Evolutionary conservation across 1,284 basidiomycete species (phyloP), one percentile per base, ranked within the genome.

Genomic region (Microbotryum lychnidis-dioicae): DNA sequence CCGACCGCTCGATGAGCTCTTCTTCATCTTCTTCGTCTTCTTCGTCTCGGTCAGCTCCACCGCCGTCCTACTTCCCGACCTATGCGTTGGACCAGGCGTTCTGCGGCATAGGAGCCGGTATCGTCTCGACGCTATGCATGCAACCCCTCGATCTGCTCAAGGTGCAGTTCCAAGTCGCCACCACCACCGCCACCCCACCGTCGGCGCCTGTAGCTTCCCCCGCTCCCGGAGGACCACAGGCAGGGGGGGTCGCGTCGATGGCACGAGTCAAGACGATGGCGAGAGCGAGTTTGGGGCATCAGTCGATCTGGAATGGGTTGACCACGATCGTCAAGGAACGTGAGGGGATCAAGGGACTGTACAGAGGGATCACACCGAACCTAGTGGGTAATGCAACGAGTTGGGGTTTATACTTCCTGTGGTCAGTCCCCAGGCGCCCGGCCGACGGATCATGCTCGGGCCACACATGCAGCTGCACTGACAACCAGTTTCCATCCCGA

Each of bases 331-430:
- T 89, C 42, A 78, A 77, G 37, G 77, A 80, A 45, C 84, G 91
- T 1, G 67, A 60, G 7, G 63, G 65, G 4, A 47, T 54, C 2
- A 33, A 12, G 8, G 64, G 60, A 0, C 27, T 66, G 50, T 68
- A 68, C 76, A 83, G 94, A 62, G 94, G 94, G 14, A 78, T 98
- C 31, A 83, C 84, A 3, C 85, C 93, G 2, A 99, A 98, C 73
- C 82, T 97, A 50, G 89, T 90, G 0, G 94, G 96, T 21, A 97
- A 97, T 71, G 91, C 93, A n/a, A 85, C 87, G 7, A 93, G 89
- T 70, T 98, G 94, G 94, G 94, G 96, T 0, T 77, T 97, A 37
- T 98, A 99, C 77, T 98, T 98, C 77, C 81, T 97, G 65, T 96
- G 96, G 94, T 94, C 74, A 77, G 90, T 82, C 2, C 12, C 2